Evolutionary conservation across 257 asterid genomes (phyloP).

Genomic region (Przewalskia tangutica): DNA sequence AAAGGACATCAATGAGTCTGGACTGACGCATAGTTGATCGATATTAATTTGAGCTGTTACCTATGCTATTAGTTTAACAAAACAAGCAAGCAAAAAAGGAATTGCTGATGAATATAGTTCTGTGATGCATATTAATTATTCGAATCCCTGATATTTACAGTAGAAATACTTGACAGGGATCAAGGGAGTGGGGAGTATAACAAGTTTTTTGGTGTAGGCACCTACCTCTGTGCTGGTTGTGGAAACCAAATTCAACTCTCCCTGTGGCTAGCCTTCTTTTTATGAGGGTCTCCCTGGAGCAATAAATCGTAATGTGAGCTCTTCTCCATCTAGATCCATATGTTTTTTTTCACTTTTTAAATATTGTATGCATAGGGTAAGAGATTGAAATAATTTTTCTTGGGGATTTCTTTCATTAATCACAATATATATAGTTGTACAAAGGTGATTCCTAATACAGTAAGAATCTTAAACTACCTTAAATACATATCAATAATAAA

Average conservation of each 20-base stretch:
- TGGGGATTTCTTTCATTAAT: no score
- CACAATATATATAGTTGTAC: no score
- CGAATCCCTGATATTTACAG: not conserved
- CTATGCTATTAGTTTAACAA: not conserved
- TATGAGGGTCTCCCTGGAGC: constrained; percentile 91
- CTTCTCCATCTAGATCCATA: not conserved
- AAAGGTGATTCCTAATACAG: no score
- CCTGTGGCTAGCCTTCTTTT: constrained; percentile 98
- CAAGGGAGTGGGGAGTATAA: constrained; percentile 82
- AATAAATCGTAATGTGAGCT: constrained; percentile 58
- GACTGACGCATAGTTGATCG: not conserved
- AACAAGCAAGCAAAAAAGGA: not conserved
- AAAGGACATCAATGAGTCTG: not conserved
- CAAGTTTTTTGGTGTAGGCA: constrained; percentile 64
- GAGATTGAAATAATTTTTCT: no score
- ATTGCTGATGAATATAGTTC: not conserved
- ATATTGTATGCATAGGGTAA: no score
- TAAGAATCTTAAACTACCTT: no score
- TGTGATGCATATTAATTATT: not conserved
- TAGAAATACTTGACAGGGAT: constrained; percentile 27
- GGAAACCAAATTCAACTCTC: constrained; percentile 77
- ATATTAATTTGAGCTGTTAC: not conserved
- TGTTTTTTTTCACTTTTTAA: not conserved
- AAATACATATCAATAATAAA: no score
- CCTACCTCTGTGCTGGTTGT: constrained; percentile 80